Percentiles rank a stretch among this genome's conserved stretches.
These are phyloP conservation scores for Lachnellula arida DNA, from an alignment of 2,329 filamentous ascomycete genomes.

Conservation along the genomic window DNA sequence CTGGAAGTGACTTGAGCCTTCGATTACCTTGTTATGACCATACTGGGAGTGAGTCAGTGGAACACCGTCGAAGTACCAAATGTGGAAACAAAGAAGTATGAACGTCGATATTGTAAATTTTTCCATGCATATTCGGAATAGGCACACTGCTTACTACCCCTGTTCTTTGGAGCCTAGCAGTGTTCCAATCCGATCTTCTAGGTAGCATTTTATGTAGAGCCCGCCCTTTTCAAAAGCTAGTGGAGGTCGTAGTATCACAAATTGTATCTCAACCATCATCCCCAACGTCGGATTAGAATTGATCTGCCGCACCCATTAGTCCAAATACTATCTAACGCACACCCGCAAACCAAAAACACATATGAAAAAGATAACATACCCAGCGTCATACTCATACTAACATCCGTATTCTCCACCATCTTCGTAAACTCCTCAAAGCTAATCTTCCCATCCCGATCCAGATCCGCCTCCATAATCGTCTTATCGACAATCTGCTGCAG, in stretches of 20 bases:
- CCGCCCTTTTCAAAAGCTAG: not conserved
- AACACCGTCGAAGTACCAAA: no score
- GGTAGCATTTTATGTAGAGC: not conserved
- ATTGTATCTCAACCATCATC: not conserved
- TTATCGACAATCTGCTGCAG: slow-evolving; percentile 99
- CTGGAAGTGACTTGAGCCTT: no score
- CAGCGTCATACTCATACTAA: slow-evolving; percentile 71
- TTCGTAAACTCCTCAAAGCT: slow-evolving; percentile 98
- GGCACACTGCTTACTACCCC: not conserved
- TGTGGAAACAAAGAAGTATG: no score
- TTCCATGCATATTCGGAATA: no score
- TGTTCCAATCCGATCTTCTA: not conserved
- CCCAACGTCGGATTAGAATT: slow-evolving; percentile 20
- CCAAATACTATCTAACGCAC: no score
- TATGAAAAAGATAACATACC: slow-evolving; percentile 42
- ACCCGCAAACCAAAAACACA: not conserved
- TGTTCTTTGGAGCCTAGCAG: not conserved
- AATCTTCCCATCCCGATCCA: slow-evolving; percentile 94
- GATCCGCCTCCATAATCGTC: slow-evolving; percentile 99
- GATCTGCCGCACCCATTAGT: slow-evolving; percentile 16
- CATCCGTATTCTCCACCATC: slow-evolving; percentile 94
- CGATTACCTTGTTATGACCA: no score
- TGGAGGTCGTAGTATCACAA: not conserved
- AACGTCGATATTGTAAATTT: no score
- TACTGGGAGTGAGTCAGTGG: no score